Base-by-base conservation (phyloP, 441 rosid genomes). In the Adansonia gregorii region DNA sequence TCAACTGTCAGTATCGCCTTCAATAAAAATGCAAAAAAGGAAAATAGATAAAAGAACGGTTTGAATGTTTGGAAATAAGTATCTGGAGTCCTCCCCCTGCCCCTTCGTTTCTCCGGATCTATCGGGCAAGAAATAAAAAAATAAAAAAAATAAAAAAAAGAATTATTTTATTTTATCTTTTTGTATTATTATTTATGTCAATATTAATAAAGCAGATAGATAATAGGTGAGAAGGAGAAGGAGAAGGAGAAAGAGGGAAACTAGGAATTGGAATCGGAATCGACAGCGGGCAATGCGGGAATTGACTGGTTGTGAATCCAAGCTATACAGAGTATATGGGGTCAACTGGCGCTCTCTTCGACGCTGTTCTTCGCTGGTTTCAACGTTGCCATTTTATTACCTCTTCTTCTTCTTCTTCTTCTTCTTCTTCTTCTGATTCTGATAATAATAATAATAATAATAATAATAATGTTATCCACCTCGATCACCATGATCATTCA, bases 351-450 rank as follows among this genome's bases (percentile, higher is more conserved):
- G 83, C 89, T 82, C 85, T 95, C 77, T 91, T 89, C 88, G 94
- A 94, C 84, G 93, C 90, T 74, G 89, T 95, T 82, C 98, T 95
- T 85, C 93, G 97, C 85, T 95, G 94, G 98, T 89, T 94, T 85
- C 92, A 90, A 65, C 94, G 92, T 74, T 97, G 81, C 77, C 75
- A 66, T 73, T 27, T 73, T 39, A 46, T 49, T 79, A 9, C 85
- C 73, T 51, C 85, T 78, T 67, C 79, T 76, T 52, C 78, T 65
- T 3, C 75, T 41, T 12, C 41, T 68, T 31, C 35, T 31, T 43
- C 83, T 77, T 61, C 77, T 74, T n/a, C n/a, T n/a, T n/a, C n/a
- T n/a, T n/a, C n/a, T n/a, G n/a, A n/a, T n/a, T n/a, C n/a, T n/a
- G n/a, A n/a, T n/a, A 27, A 45, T 64, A 3, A 64, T 48, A 12